Percentiles rank a stretch among this genome's conserved stretches.
These are phyloP conservation scores for Hypomontagnella monticulosa DNA, from an alignment of 495 filamentous ascomycete species.

Conservation along the genomic window DNA sequence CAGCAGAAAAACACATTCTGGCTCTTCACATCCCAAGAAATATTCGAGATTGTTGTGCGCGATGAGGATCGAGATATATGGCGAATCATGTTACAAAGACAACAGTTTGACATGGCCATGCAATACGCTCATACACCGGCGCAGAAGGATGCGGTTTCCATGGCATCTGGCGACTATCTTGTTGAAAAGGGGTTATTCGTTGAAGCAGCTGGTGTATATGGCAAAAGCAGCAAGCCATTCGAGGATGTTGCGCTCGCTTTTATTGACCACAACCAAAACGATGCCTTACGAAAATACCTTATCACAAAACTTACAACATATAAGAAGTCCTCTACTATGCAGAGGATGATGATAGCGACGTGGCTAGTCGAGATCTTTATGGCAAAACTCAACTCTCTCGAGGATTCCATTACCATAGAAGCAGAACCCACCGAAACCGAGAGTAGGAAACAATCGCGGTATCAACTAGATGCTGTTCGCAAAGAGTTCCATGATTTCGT, in stretches of 20 bases:
- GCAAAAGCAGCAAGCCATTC: constrained; percentile 94
- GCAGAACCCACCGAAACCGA: constrained; percentile 80
- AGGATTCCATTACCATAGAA: constrained; percentile 91
- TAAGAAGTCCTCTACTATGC: constrained; percentile 88
- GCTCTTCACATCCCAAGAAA: constrained; percentile 89
- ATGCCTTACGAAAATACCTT: constrained; percentile 91
- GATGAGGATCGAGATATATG: constrained; percentile 95
- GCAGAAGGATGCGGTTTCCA: constrained; percentile 89
- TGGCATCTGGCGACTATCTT: constrained; percentile 88
- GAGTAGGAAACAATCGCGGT: constrained; percentile 72
- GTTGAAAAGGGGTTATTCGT: constrained; percentile 78
- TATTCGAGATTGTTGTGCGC: constrained; percentile 89
- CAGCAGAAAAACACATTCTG: constrained; percentile 94
- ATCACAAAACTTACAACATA: constrained; percentile 81
- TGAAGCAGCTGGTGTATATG: constrained; percentile 90
- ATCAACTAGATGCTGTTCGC: constrained; percentile 73
- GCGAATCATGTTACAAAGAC: constrained; percentile 85
- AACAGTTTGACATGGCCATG: constrained; percentile 87
- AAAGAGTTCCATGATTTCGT: constrained; percentile 90
- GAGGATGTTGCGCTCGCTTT: constrained; percentile 93
- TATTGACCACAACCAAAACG: constrained; percentile 87
- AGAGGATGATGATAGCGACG: constrained; percentile 91
- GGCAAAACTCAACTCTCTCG: constrained; percentile 93
- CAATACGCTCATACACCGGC: constrained; percentile 75
- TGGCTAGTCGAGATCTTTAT: constrained; percentile 98